Percentiles rank a stretch among this genome's conserved stretches.
Conservation (phyloP, 1,284 basidiomycete genomes). For the Rhodotorula sp. region DNA sequence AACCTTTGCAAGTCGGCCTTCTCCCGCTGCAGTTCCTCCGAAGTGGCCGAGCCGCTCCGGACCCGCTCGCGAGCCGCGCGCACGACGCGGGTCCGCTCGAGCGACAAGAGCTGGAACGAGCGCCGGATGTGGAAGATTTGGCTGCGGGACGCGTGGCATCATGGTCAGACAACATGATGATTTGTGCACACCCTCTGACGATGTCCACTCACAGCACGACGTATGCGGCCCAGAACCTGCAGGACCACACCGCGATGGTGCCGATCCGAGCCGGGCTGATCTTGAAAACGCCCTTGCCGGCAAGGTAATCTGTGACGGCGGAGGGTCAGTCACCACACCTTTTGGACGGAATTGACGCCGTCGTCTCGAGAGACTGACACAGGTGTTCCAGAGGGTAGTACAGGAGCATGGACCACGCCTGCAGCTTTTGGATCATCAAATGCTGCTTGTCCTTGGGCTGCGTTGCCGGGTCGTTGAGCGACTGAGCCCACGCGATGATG, state of each 20-base stretch:
- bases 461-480: slow-evolving; percentile 39
- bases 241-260: slow-evolving; percentile 64
- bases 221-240: slow-evolving; percentile 73
- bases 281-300: slow-evolving; percentile 61
- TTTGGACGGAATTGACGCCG: no score
- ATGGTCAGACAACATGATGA: slow-evolving; percentile 47
- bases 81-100: slow-evolving; percentile 15
- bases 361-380: slow-evolving; percentile 43
- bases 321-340: background rate
- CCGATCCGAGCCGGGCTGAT: slow-evolving; percentile 50
- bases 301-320: slow-evolving; percentile 57
- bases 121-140: slow-evolving; percentile 40
- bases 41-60: slow-evolving; percentile 41
- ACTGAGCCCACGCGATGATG: slow-evolving; percentile 43
- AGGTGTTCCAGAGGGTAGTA: slow-evolving; percentile 80
- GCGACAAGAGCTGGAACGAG: slow-evolving; percentile 48
- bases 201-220: slow-evolving; percentile 61
- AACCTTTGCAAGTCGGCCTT: slow-evolving; percentile 60
- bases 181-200: slow-evolving; percentile 45
- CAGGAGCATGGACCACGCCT: slow-evolving; percentile 77
- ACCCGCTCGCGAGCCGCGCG: slow-evolving; percentile 42
- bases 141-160: no score
- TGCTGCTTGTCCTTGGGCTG: slow-evolving; percentile 53
- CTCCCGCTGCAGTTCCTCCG: slow-evolving; percentile 44
- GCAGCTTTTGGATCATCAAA: slow-evolving; percentile 65